Evolutionary conservation across 805 yeast genomes (phyloP).

Genomic region (Torulaspora indica): DNA sequence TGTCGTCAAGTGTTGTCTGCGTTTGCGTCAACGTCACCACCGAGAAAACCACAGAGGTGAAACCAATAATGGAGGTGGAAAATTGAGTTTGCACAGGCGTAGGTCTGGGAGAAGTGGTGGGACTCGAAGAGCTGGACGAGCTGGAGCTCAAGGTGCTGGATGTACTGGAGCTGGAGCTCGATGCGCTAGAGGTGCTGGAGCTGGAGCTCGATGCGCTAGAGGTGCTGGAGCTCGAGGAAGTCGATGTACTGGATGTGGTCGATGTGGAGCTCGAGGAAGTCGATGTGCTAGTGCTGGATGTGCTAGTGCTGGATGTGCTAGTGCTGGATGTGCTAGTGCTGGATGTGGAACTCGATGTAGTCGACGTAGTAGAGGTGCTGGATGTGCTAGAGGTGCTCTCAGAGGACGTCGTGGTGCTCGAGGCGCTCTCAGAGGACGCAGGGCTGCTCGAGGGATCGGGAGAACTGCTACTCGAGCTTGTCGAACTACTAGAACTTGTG

Average conservation of each 20-base stretch:
- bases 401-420: too few species aligned
- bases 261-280: not conserved
- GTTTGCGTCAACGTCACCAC: slow-evolving; percentile 20
- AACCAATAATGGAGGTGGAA: slow-evolving; percentile 14
- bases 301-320: slow-evolving; percentile 1
- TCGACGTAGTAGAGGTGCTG: slow-evolving; percentile 3
- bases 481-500: slow-evolving; percentile 2
- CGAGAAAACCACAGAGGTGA: slow-evolving; percentile 22
- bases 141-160: slow-evolving; percentile 10
- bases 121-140: slow-evolving; percentile 1
- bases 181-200: slow-evolving; percentile 1
- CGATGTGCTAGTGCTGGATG: slow-evolving; percentile 10
- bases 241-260: not conserved
- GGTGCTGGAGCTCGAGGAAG: slow-evolving; percentile 10
- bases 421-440: too few species aligned
- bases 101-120: too few species aligned
- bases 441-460: slow-evolving; percentile 3
- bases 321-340: slow-evolving; percentile 3
- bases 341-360: slow-evolving; percentile 3
- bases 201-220: not conserved
- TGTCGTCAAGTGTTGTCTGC: not conserved
- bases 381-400: not conserved
- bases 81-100: slow-evolving; percentile 5
- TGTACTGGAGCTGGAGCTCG: slow-evolving; percentile 4
- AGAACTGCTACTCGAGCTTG: not conserved